Conservation (phyloP, 495 filamentous ascomycete genomes). For the Penicillium steckii region DNA sequence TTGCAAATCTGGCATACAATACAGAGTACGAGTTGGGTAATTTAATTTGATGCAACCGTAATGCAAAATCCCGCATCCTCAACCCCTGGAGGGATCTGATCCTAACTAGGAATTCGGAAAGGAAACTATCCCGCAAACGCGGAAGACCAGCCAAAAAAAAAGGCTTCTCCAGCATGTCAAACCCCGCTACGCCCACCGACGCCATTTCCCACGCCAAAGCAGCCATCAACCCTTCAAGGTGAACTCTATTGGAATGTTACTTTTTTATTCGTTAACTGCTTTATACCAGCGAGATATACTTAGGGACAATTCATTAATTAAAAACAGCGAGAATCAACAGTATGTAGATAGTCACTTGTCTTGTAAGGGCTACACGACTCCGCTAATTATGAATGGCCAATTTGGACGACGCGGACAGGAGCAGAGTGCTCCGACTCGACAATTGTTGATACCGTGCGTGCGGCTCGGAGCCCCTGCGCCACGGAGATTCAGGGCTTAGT, state of each 20-base stretch:
- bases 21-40: neutral
- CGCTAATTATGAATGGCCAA: neutral
- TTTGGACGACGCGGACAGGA: conserved; percentile 8
- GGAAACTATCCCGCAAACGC: conserved; percentile 1
- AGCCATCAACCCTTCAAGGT: neutral
- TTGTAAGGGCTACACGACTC: neutral
- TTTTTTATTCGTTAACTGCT: no score
- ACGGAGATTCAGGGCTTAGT: conserved; percentile 18
- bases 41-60: neutral
- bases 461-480: conserved; percentile 24
- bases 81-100: neutral
- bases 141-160: neutral
- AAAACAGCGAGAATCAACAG: neutral
- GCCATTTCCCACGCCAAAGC: neutral
- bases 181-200: no score
- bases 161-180: no score
- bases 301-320: neutral
- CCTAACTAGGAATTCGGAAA: neutral
- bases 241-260: neutral
- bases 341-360: no score
- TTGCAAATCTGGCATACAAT: neutral
- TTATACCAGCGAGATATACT: no score
- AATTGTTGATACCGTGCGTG: conserved; percentile 26
- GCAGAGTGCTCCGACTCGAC: conserved; percentile 24
- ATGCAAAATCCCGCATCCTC: neutral